phyloP scores from a whole-genome alignment of 768 basidiomycete genomes.

The Kwoniella botswanensis region DNA sequence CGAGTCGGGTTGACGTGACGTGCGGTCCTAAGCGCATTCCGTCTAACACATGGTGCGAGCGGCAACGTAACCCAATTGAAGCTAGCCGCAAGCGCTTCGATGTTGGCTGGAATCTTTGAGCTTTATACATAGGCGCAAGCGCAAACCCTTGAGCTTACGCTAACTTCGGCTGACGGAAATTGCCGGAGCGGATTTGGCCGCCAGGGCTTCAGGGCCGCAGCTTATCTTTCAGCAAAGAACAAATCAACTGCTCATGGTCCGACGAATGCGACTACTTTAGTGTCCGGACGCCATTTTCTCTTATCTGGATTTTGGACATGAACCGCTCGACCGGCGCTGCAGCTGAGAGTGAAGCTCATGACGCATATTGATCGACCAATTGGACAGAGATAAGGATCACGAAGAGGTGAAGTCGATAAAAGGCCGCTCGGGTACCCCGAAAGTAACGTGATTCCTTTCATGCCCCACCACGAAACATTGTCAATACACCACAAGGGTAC shows the following conservation, averaged over 20 bases:
- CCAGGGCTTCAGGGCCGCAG: no score
- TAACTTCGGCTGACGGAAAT: no score
- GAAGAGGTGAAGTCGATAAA: not conserved
- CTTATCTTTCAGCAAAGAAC: no score
- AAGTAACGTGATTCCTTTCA: not conserved
- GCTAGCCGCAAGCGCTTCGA: conserved; percentile 6
- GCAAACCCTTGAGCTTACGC: not conserved
- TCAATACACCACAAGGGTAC: conserved; percentile 6
- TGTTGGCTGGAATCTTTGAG: no score
- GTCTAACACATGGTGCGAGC: not conserved
- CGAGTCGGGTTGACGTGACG: not conserved
- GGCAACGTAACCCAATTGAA: not conserved
- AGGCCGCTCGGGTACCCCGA: conserved; percentile 7
- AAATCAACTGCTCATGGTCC: no score
- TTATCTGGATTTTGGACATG: no score
- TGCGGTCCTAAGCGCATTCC: conserved; percentile 2
- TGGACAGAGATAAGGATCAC: conserved; percentile 3
- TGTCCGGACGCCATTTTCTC: no score
- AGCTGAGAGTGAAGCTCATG: not conserved
- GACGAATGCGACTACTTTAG: no score
- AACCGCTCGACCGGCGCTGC: no score
- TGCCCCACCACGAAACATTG: not conserved
- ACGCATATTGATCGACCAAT: not conserved
- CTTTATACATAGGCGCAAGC: not conserved
- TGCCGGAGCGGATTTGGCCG: no score